Evolutionary conservation across 176 grass and related monocot genomes (phyloP).

Genomic region (Phyllostachys edulis): DNA sequence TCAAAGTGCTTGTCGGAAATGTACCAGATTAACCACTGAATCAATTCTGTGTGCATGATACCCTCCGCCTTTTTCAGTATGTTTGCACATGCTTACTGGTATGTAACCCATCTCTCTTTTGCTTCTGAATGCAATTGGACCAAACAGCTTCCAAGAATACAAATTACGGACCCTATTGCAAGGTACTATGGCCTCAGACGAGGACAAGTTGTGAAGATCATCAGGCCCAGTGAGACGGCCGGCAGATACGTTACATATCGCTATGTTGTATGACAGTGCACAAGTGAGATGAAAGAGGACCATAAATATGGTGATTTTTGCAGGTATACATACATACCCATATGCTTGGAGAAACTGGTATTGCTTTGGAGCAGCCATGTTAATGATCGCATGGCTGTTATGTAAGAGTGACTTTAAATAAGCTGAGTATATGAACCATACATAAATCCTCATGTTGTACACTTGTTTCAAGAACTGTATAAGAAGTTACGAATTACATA

Average conservation of each 20-base stretch:
- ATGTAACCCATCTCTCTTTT: slow-evolving; percentile 31
- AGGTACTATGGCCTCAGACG: slow-evolving; percentile 80
- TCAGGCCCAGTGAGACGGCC: slow-evolving; percentile 80
- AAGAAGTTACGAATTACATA: slow-evolving; percentile 16
- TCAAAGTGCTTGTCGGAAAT: neutral
- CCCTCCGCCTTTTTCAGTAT: neutral
- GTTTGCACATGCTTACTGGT: neutral
- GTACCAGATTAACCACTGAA: neutral
- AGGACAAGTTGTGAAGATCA: slow-evolving; percentile 87
- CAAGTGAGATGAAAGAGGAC: neutral
- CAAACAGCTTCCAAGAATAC: slow-evolving; percentile 83
- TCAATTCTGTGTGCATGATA: neutral
- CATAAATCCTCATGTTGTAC: slow-evolving; percentile 32
- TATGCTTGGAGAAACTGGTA: slow-evolving; percentile 16
- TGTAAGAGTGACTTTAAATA: slow-evolving; percentile 20
- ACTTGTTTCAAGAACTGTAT: slow-evolving; percentile 32
- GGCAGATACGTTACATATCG: slow-evolving; percentile 91
- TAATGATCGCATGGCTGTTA: neutral
- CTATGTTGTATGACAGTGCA: slow-evolving; percentile 61
- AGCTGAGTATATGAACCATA: slow-evolving; percentile 13
- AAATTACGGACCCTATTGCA: slow-evolving; percentile 78
- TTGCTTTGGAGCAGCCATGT: neutral
- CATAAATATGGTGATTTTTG: slow-evolving; percentile 30
- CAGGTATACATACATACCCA: slow-evolving; percentile 21
- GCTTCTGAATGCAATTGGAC: slow-evolving; percentile 26